Conservation (phyloP, 192 early-diverging fungal species). For the Dissophora ornata region DNA sequence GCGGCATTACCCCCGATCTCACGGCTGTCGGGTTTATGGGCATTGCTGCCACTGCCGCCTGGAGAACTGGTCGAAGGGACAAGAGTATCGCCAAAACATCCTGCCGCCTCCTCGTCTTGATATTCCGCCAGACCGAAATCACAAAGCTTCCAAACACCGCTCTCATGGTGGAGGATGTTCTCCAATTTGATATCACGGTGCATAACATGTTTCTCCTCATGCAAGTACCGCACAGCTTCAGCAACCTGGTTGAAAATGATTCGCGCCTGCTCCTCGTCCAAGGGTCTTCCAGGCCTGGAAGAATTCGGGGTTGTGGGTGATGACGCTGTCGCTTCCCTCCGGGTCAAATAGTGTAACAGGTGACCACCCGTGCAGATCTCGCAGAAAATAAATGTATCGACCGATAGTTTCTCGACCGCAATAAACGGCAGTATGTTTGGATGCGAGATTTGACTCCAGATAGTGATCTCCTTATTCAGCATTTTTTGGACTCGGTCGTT, state of each 20-base stretch:
- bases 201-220: conserved; percentile 74
- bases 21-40: neutral
- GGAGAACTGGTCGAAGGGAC: no score
- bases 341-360: conserved; percentile 67
- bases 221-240: conserved; percentile 83
- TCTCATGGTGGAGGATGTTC: conserved; percentile 81
- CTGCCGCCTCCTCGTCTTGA: conserved; percentile 55
- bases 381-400: conserved; percentile 76
- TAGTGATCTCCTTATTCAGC: conserved; percentile 73
- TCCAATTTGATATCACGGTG: conserved; percentile 96
- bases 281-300: conserved; percentile 3
- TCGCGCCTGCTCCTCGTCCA: conserved; percentile 65
- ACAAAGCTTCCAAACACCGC: conserved; percentile 78
- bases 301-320: neutral
- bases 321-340: neutral
- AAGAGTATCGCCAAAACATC: conserved; percentile 51
- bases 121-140: conserved; percentile 89
- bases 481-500: conserved; percentile 58
- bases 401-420: conserved; percentile 74
- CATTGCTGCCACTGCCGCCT: no score
- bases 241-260: conserved; percentile 80
- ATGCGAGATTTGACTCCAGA: conserved; percentile 78
- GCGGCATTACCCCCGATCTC: no score
- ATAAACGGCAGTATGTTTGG: conserved; percentile 72
- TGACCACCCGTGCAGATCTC: conserved; percentile 74